Base-by-base conservation (phyloP, 257 asterid genomes). In the Handroanthus guayacan region DNA sequence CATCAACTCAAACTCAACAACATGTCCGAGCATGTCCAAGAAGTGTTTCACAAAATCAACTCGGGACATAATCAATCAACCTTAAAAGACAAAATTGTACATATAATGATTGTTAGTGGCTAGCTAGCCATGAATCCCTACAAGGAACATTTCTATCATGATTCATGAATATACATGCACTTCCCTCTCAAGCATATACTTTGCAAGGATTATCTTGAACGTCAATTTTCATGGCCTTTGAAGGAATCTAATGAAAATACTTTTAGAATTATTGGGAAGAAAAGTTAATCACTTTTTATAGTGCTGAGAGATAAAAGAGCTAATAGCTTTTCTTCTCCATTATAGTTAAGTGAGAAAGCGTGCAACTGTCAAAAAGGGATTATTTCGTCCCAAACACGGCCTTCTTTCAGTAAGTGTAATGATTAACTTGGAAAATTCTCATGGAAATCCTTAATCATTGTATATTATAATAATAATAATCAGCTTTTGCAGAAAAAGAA, bases 81-180 rank as follows among this genome's bases (percentile, higher is more conserved):
- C 64, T 51, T 52, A 58, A 20, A 3, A 25, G 2, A 60, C 25
- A 73, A 7, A 39, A 43, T 39, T 65, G n/a, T 75, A 36, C 34
- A 47, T 25, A 47, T 14, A 74, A 70, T 62, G 43, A 57, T 69
- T 51, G 36, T 50, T 38, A 14, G 31, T 25, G 31, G 31, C 48
- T 74, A 55, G 77, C 44, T 25, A 67, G 41, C 25, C 5, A 25
- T 18, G 75, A 66, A 52, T 64, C 45, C 37, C 17, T 72, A 71
- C 43, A 75, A 74, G 62, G 71, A 62, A 57, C 56, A 78, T 66
- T 70, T 45, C 65, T 71, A 69, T 65, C 18, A 72, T 85, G 89
- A 84, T 76, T 80, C 84, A 68, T 87, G 92, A 86, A 87, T 83
- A 87, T 89, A 83, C 92, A 86, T 66, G 75, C 73, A 44, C 62